These are phyloP conservation scores for Aspergillaceae sp. DNA, from an alignment of 2,329 filamentous ascomycete genomes.

Conservation along the genomic window DNA sequence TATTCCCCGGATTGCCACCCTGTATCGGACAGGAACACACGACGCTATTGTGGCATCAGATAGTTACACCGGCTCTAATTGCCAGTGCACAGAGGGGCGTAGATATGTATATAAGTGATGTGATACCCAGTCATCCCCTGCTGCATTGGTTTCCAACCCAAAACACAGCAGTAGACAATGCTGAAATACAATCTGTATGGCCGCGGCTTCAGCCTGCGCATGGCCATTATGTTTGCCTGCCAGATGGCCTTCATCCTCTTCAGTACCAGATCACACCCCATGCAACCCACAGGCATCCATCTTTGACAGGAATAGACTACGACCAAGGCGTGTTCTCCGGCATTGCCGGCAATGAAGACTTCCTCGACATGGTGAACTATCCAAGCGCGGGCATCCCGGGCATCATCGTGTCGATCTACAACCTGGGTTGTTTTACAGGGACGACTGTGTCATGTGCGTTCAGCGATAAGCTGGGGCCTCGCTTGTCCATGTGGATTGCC, in stretches of 20 bases:
- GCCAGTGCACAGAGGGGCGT: too few relatives aligned
- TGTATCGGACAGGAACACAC: too few relatives aligned
- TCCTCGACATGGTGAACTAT: conserved; percentile 32
- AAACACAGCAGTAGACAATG: conserved; percentile 5
- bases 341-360: conserved; percentile 40
- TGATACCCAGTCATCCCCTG: neutral
- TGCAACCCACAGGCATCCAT: neutral
- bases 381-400: conserved; percentile 31
- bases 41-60: too few relatives aligned
- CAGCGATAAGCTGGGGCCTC: conserved; percentile 24
- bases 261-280: conserved; percentile 7
- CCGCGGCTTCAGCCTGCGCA: conserved; percentile 13
- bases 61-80: too few relatives aligned
- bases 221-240: conserved; percentile 14
- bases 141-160: too few relatives aligned
- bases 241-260: conserved; percentile 21
- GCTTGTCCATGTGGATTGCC: conserved; percentile 26
- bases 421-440: conserved; percentile 35
- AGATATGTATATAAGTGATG: neutral
- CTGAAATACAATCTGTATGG: conserved; percentile 17
- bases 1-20: too few relatives aligned
- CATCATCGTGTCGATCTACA: conserved; percentile 39
- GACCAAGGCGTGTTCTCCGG: conserved; percentile 44
- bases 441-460: conserved; percentile 25
- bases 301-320: conserved; percentile 29